Conservation (phyloP, 1,284 basidiomycete species). For the Heterobasidion parviporum region DNA sequence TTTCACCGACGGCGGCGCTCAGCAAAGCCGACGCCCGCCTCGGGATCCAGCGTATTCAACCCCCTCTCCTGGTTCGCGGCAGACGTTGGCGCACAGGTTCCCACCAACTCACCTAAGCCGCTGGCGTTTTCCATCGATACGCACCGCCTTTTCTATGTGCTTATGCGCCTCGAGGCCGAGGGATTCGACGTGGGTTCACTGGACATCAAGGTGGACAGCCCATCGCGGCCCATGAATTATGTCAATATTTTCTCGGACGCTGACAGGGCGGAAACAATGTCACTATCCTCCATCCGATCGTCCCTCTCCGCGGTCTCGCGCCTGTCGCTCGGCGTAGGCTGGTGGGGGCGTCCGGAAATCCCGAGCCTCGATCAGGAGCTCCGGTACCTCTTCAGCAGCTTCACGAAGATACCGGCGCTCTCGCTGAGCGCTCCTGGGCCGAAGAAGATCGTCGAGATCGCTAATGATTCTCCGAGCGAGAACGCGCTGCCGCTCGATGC, state of each 20-base stretch:
- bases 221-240: conserved; percentile 69
- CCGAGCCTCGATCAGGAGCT: conserved; percentile 63
- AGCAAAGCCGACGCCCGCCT: conserved; percentile 27
- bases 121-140: conserved; percentile 65
- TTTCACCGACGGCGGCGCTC: conserved; percentile 41
- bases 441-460: conserved; percentile 62
- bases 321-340: conserved; percentile 61
- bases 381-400: conserved; percentile 80
- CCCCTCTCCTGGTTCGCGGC: conserved; percentile 56
- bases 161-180: conserved; percentile 79
- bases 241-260: conserved; percentile 46
- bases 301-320: conserved; percentile 72
- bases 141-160: conserved; percentile 82
- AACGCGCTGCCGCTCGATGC: conserved; percentile 75
- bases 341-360: conserved; percentile 58
- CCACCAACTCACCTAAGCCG: conserved; percentile 33
- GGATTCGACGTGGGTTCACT: conserved; percentile 72
- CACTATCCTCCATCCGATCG: conserved; percentile 72
- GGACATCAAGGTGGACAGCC: conserved; percentile 65
- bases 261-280: conserved; percentile 69
- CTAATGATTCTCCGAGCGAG: conserved; percentile 63
- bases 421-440: conserved; percentile 50
- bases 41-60: conserved; percentile 40
- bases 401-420: conserved; percentile 82
- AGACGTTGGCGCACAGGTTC: conserved; percentile 23